A percentile compares a stretch with the other conserved stretches of the same genome.
Conservation (phyloP, 306 rosid species). For the Vigna reflexopilosa region DNA sequence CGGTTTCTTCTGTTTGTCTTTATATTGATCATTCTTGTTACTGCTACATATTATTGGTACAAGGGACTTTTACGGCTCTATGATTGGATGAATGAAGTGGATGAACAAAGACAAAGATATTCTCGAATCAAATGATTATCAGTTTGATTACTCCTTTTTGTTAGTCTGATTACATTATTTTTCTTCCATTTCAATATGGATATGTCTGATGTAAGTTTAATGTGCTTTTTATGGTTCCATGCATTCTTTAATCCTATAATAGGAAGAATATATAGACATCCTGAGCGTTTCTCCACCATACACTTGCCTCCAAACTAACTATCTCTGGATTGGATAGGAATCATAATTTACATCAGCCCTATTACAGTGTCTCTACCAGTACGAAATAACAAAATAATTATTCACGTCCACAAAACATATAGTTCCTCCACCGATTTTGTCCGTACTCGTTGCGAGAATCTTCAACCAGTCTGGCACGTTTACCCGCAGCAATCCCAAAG, state of each 20-base stretch:
- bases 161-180: not conserved
- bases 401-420: conserved; percentile 5
- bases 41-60: conserved; percentile 61
- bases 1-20: conserved; percentile 54
- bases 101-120: conserved; percentile 62
- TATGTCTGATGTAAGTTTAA: conserved; percentile 7
- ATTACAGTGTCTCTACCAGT: conserved; percentile 47
- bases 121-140: conserved; percentile 51
- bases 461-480: too few relatives aligned
- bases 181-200: conserved; percentile 1
- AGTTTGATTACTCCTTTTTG: not conserved
- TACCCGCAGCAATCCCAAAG: too few relatives aligned
- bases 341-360: conserved; percentile 38
- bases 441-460: too few relatives aligned
- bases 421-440: not conserved
- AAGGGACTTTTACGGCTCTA: conserved; percentile 72
- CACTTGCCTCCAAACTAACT: conserved; percentile 48
- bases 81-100: conserved; percentile 94
- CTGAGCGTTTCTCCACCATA: conserved; percentile 22
- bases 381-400: not conserved
- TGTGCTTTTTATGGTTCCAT: conserved; percentile 14
- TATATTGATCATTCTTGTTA: conserved; percentile 55
- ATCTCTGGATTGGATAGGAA: conserved; percentile 45
- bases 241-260: conserved; percentile 26
- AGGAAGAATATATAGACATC: conserved; percentile 10